Percentiles rank a stretch among this genome's conserved stretches.
Evolutionary conservation across 2,329 filamentous ascomycete species (phyloP).

Genomic region (Aspergillus alliaceus): DNA sequence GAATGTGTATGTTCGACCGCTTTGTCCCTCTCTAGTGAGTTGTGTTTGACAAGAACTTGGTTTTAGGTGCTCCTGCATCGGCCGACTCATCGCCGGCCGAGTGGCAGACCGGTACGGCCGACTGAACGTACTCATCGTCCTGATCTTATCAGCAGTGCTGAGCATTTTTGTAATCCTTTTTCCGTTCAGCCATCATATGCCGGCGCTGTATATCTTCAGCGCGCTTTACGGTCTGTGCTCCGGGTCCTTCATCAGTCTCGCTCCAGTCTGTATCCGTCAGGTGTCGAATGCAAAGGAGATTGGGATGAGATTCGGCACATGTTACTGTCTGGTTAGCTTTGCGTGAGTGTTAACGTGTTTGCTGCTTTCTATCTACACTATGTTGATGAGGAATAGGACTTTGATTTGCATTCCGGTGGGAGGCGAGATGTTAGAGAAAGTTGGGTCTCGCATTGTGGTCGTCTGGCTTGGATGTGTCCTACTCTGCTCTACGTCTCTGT

Average conservation of each 20-base stretch:
- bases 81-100: conserved; percentile 46
- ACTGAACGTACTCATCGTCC: conserved; percentile 46
- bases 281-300: conserved; percentile 51
- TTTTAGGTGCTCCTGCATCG: conserved; percentile 40
- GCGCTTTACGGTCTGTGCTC: conserved; percentile 50
- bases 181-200: conserved; percentile 31
- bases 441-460: conserved; percentile 47
- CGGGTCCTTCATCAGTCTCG: conserved; percentile 49
- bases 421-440: conserved; percentile 50
- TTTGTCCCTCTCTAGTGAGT: no score
- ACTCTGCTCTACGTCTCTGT: conserved; percentile 35
- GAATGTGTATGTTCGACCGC: conserved; percentile 33
- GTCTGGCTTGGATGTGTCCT: conserved; percentile 48
- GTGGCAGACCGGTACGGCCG: conserved; percentile 47
- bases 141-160: conserved; percentile 36
- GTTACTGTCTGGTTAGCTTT: conserved; percentile 51
- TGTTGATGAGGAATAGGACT: conserved; percentile 24
- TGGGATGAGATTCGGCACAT: conserved; percentile 49
- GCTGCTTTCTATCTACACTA: neutral
- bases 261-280: conserved; percentile 49
- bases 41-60: neutral
- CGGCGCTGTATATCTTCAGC: conserved; percentile 44
- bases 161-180: conserved; percentile 43
- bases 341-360: conserved; percentile 30
- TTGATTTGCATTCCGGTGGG: conserved; percentile 51